Conservation (phyloP, 169 alveolate species). For the Plasmodium berghei region DNA sequence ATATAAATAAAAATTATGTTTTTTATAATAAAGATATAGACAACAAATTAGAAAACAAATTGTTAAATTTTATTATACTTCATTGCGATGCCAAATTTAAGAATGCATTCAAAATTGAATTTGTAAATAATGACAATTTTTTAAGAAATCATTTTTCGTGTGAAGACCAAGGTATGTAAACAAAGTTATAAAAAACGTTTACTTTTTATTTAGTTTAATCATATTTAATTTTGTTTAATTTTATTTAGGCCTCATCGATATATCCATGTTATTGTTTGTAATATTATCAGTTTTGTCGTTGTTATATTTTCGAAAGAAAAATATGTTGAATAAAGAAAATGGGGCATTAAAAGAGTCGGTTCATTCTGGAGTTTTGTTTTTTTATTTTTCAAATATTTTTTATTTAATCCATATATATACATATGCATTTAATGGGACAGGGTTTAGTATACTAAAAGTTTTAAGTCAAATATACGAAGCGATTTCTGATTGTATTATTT, state of each 20-base stretch:
- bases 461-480: conserved; percentile 66
- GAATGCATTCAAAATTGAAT: conserved; percentile 68
- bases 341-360: conserved; percentile 22
- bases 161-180: conserved; percentile 63
- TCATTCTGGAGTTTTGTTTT: conserved; percentile 24
- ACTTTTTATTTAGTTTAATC: not conserved
- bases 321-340: conserved; percentile 3
- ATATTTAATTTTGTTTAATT: not conserved
- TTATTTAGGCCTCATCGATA: conserved; percentile 30
- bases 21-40: conserved; percentile 43
- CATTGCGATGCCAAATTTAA: conserved; percentile 37
- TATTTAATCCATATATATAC: conserved; percentile 36
- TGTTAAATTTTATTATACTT: conserved; percentile 27
- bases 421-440: conserved; percentile 63
- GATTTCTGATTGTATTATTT: conserved; percentile 43
- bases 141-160: conserved; percentile 67
- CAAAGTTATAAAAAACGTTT: not conserved
- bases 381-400: conserved; percentile 32
- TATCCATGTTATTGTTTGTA: conserved; percentile 26
- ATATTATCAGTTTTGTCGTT: conserved; percentile 20
- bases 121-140: conserved; percentile 35
- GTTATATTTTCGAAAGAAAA: conserved; percentile 13
- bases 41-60: not conserved
- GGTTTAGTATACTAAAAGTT: conserved; percentile 64
- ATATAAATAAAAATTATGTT: conserved; percentile 8